Evolutionary conservation across 2,329 filamentous ascomycete species (phyloP), one percentile per base, ranked within the genome.

Genomic region (Metarhizium album): DNA sequence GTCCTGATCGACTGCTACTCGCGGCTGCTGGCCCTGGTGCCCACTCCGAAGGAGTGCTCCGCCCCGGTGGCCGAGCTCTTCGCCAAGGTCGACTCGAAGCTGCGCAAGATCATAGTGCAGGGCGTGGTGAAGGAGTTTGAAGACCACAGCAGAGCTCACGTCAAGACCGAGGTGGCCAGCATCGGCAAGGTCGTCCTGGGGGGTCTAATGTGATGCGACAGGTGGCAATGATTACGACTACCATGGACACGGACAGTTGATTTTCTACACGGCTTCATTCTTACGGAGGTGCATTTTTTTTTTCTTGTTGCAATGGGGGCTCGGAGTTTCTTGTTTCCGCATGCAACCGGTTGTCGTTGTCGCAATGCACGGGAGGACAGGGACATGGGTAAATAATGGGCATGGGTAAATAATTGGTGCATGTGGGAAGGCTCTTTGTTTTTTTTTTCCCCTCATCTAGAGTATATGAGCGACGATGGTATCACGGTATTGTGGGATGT

Each of bases 91-190:
- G 93, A 98, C 68, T 79, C 84, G 5, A 84, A 82, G 56, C 78
- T 98, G 43, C 77, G 90, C 54, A 97, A 96, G 70, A 83, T 96
- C 47, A 85, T 98, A 54, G 79, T 98, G 1, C 84, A 88, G 45
- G 86, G 86, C 5, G 81, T 94, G 1, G 84, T 96, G 46, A 84
- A 90, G 58, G 93, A 98, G 63, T 96, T 97, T 65, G 93, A 97
- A 66, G 91, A 96, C 52, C 80, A 82, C 20, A 93, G 86, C 64
- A 75, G 91, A 45, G 74, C 73, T 43, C 84, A 86, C 9, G 80
- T 88, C 29, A 91, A 86, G 69, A 79, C 79, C 13, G 93, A 98
- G 70, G 75, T 97, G 46, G 83, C 84, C 1, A 90, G 86, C 33
- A 81, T 98, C 38, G 87, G 89, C 47, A 93, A 89, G 66, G 85